Percentiles rank a stretch among this genome's conserved stretches.
Conservation (phyloP, 225 moss, liverwort and hornwort species). For the Sphagnum contortum region DNA sequence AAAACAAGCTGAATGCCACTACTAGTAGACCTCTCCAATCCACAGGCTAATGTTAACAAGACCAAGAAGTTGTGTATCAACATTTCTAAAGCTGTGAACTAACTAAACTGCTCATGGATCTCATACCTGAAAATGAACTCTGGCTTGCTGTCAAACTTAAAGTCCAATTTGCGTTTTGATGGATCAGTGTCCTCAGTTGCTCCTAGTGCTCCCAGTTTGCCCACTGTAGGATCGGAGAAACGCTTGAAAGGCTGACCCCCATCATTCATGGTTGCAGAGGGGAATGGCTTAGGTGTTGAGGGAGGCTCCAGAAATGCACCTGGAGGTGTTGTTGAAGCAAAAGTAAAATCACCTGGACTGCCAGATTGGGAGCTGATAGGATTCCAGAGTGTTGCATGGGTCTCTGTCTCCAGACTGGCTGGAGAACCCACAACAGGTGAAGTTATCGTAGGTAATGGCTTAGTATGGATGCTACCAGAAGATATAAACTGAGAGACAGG, state of each 20-base stretch:
- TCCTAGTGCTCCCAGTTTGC: background rate
- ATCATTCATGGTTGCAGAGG: slow-evolving; percentile 18
- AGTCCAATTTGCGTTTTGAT: slow-evolving; percentile 22
- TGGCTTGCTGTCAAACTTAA: slow-evolving; percentile 34
- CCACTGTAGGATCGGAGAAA: too few species aligned
- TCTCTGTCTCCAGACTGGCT: slow-evolving; percentile 10
- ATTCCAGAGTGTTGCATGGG: too few species aligned
- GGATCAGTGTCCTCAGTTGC: slow-evolving; percentile 6
- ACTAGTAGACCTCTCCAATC: too few species aligned
- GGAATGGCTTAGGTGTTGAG: slow-evolving; percentile 89
- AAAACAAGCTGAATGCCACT: too few species aligned
- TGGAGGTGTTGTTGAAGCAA: slow-evolving; percentile 41
- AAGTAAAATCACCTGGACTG: slow-evolving; percentile 32
- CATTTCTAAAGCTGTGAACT: too few species aligned
- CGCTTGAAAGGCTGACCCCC: too few species aligned
- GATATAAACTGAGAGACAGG: slow-evolving; percentile 16
- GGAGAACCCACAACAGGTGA: slow-evolving; percentile 34
- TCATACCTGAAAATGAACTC: slow-evolving; percentile 47
- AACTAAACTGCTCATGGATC: too few species aligned
- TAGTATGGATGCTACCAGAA: slow-evolving; percentile 17
- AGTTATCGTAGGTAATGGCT: slow-evolving; percentile 14
- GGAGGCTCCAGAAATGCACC: slow-evolving; percentile 61
- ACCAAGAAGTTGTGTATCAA: too few species aligned
- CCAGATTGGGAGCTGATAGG: background rate
- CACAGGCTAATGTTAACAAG: too few species aligned